Percentiles rank a stretch among this genome's conserved stretches.
Evolutionary conservation across 2,329 filamentous ascomycete species (phyloP).

Genomic region (Elsinoe necatrix): DNA sequence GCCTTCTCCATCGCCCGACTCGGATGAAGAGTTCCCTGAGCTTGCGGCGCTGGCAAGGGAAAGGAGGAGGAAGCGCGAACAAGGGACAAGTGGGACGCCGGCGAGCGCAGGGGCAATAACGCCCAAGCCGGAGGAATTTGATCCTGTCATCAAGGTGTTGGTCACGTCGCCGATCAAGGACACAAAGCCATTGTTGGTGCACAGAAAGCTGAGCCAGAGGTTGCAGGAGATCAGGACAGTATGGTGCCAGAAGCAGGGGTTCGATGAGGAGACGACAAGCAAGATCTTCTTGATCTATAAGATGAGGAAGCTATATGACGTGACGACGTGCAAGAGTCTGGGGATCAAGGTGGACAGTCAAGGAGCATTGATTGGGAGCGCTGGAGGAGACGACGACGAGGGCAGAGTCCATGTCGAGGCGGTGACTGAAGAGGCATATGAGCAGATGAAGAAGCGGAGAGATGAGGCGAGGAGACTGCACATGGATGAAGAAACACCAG

Average conservation of each 20-base stretch:
- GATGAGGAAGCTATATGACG: constrained; percentile 61
- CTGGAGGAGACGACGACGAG: constrained; percentile 43
- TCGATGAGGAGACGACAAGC: constrained; percentile 41
- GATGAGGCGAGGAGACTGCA: constrained; percentile 18
- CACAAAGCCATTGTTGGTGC: constrained; percentile 54
- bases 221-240: constrained; percentile 58
- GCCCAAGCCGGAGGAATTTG: constrained; percentile 23
- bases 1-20: constrained; percentile 21
- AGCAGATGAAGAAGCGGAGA: constrained; percentile 44
- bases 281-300: constrained; percentile 73
- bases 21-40: constrained; percentile 38
- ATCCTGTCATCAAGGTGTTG: constrained; percentile 53
- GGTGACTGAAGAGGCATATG: constrained; percentile 59
- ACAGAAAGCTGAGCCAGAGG: constrained; percentile 57
- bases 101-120: constrained; percentile 13
- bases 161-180: constrained; percentile 59
- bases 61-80: constrained; percentile 27
- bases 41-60: constrained; percentile 36
- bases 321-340: constrained; percentile 63
- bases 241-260: constrained; percentile 59
- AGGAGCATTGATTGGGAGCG: constrained; percentile 34
- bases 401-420: constrained; percentile 65
- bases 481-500: constrained; percentile 14
- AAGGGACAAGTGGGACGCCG: constrained; percentile 19
- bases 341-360: constrained; percentile 46